Evolutionary conservation across 129 eudicot species (phyloP), one percentile per base, ranked within the genome.

Genomic region (Centella asiatica): DNA sequence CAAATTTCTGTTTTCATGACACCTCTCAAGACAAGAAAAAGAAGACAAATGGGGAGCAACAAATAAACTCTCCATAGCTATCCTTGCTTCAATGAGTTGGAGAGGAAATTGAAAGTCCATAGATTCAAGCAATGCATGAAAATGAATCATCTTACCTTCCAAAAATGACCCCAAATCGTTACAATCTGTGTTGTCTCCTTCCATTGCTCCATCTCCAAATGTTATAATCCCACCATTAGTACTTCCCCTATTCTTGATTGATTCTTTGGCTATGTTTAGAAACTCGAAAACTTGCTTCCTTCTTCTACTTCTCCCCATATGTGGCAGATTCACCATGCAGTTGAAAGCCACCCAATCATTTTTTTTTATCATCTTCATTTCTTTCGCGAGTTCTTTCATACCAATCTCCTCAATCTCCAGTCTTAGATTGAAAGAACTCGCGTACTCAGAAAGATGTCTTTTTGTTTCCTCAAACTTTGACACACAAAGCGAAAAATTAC

Each of bases 41-140:
- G 73, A 58, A 45, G 65, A 58, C 17, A 68, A 6, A 46, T 32
- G 58, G 32, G 73, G 73, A 44, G 57, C 73, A 48, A 68, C 66
- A 24, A 68, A 68, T 57, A 68, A 17, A 32, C 66, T 44, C 59
- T 59, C 74, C 52, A 69, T 60, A 13, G 66, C 60, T 26, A 69
- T 10, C 48, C 74, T 58, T 59, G 67, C 67, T 47, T 60, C 67
- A 24, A 42, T 22, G 6, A 68, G 49, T n/a, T 60, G 66, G 24
- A 37, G 24, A 24, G 66, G 67, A 24, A 69, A 47, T 3, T 59
- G 55, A 40, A 44, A 33, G n/a, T 69, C 60, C 74, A 69, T 69
- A 18, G 74, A 69, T 33, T 69, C 67, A 15, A 69, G 39, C 50
- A 69, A 47, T 2, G 67, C 60, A 17, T 32, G 45, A 23, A 59